Conservation (phyloP, 1,284 basidiomycete genomes). For the Phaffia rhodozyma region DNA sequence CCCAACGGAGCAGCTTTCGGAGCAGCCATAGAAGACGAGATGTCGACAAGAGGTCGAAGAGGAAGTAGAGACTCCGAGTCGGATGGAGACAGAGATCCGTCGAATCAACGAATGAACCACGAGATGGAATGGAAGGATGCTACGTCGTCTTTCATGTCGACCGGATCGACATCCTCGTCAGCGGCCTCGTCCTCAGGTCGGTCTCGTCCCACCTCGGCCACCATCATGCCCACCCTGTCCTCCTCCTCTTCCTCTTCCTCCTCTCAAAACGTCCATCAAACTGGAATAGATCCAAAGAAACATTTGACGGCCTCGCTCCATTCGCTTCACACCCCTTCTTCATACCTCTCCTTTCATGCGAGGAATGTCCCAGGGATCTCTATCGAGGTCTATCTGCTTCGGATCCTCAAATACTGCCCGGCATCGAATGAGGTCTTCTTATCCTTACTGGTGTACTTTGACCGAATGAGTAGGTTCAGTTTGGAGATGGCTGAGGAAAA, state of each 20-base stretch:
- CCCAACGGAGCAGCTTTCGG: conserved; percentile 10
- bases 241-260: conserved; percentile 17
- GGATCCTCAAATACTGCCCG: conserved; percentile 96
- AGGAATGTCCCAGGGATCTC: conserved; percentile 89
- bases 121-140: not conserved
- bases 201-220: conserved; percentile 1
- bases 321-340: conserved; percentile 38
- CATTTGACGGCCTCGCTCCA: conserved; percentile 16
- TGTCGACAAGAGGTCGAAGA: too few species aligned
- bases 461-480: conserved; percentile 50
- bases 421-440: conserved; percentile 97
- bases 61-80: too few species aligned
- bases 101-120: not conserved
- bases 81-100: too few species aligned
- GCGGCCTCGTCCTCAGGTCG: not conserved
- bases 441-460: conserved; percentile 88
- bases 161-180: not conserved
- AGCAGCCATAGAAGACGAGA: not conserved
- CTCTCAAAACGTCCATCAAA: conserved; percentile 14
- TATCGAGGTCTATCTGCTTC: conserved; percentile 84
- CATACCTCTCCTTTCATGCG: conserved; percentile 86
- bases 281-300: conserved; percentile 18
- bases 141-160: not conserved
- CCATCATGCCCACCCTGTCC: not conserved
- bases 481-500: conserved; percentile 23